Base-by-base conservation (phyloP, 1,284 basidiomycete genomes). In the Austroboletus sp. region DNA sequence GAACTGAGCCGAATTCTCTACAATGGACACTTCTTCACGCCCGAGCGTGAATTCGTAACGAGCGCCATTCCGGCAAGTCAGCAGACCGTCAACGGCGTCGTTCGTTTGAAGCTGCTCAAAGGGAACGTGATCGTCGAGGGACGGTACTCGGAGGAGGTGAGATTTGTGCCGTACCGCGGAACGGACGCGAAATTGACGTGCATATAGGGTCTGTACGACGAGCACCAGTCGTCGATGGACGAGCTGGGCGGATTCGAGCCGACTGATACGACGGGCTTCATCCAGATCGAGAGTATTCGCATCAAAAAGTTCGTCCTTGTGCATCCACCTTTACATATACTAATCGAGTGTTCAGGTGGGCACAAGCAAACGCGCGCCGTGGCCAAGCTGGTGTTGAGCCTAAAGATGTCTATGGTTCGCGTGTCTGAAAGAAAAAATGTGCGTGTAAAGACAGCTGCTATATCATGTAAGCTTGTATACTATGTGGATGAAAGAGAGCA, bases 161-260 rank as follows among this genome's bases (percentile, higher is more conserved):
- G 16, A 16, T 29, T 5, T n/a, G 13, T 5, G 6, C 29, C 8
- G 15, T 21, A 3, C 19, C 8, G n/a, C 21, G 16, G 19, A 15
- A 26, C 10, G 16, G 8, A 15, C 4, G 27, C 26, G 10, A 8
- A 23, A 27, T 21, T 47, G 36, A 49, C 34, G 16, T 7, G 21
- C 11, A 23, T 8, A 23, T 42, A 89, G 85, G 87, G 89, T 61
- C 75, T 97, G 26, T 99, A 99, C 68, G 95, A 98, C 63, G 93
- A 91, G 63, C 86, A 86, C 49, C 81, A 97, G 70, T 92, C 92
- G n/a, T 96, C 92, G 49, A 98, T 99, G 95, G 95, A 98, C 69
- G 94, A 97, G 72, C 82, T 97, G 50, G 94, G 94, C 55, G 95
- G 95, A 38, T 98, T 98, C 70, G 89, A 94, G 70, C 89, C 91